Evolutionary conservation across 441 rosid species (phyloP), one percentile per base, ranked within the genome.

Genomic region (Croton laevigatus): DNA sequence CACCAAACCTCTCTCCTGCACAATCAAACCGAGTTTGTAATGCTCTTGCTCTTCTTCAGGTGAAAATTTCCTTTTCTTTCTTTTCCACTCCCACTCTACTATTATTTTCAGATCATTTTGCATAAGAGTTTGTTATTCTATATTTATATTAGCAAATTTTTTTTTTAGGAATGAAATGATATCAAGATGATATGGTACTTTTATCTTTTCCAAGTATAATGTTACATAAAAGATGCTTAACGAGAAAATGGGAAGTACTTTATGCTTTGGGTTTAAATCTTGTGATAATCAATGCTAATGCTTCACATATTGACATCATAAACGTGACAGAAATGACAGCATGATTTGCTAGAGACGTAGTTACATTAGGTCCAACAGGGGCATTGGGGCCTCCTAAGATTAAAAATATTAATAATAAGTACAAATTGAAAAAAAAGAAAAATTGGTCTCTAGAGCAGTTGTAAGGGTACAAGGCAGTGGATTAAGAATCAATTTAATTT

Each of bases 11-110:
- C 70, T 86, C 89, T 71, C 96, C 97, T 13, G 94, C 97, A 32
- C 99, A 93, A 75, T 93, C 99, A 57, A 93, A 93, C 81, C 88
- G 98, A 75, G 99, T 96, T 67, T 96, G 99, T 81, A 96, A 93
- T 83, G 97, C 98, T 53, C 97, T 96, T 64, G 98, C 97, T 46
- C 97, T 96, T 81, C 99, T 96, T 83, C 99, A 96, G 97, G 99
- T 95, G 16, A 68, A 52, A 51, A 38, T 23, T 63, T 75, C 27
- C 11, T 46, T 10, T 14, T 20, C 62, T 55, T 46, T 10, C 9
- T 22, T 16, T 57, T 10, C 9, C n/a, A 63, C 55, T 40, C 6
- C 13, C 32, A n/a, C n/a, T 27, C 32, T 27, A 17, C 16, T 65
- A 45, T 77, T 20, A 8, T 37, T 62, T 52, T 17, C 14, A 8